Percentiles rank a stretch among this genome's conserved stretches.
These are phyloP conservation scores for Colletotrichum sp. DNA, from an alignment of 2,329 filamentous ascomycete species.

Conservation along the genomic window DNA sequence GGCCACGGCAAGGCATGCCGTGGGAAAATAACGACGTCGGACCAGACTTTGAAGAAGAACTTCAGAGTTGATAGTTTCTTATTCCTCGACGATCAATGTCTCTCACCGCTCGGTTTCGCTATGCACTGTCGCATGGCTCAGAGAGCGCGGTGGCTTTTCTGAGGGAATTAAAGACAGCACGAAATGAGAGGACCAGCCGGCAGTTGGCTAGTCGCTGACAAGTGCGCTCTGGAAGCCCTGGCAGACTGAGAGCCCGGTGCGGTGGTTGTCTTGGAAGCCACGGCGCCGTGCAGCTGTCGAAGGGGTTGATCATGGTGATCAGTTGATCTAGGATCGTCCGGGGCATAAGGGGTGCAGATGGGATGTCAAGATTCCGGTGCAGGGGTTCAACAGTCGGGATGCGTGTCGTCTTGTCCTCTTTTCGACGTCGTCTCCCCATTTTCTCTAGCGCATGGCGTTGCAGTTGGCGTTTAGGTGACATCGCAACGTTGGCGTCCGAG, in stretches of 20 bases:
- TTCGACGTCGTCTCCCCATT: not conserved
- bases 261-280: not conserved
- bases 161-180: not conserved
- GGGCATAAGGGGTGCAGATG: slow-evolving; percentile 1
- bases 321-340: slow-evolving; percentile 14
- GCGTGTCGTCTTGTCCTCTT: not conserved
- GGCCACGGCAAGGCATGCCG: not conserved
- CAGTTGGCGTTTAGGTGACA: not conserved
- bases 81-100: not conserved
- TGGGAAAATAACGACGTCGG: not conserved
- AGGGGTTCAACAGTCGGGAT: not conserved
- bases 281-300: slow-evolving; percentile 1
- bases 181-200: not conserved
- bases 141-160: not conserved
- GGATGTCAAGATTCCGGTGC: slow-evolving; percentile 8
- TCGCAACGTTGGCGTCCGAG: not conserved
- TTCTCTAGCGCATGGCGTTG: not conserved
- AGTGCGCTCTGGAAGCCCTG: not conserved
- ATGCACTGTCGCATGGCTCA: not conserved
- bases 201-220: not conserved
- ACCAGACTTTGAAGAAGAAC: not conserved
- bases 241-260: not conserved
- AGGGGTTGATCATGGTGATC: slow-evolving; percentile 14
- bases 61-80: not conserved
- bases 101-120: not conserved